Evolutionary conservation across 2,329 filamentous ascomycete species (phyloP).

Genomic region (Aureobasidium namibiae): DNA sequence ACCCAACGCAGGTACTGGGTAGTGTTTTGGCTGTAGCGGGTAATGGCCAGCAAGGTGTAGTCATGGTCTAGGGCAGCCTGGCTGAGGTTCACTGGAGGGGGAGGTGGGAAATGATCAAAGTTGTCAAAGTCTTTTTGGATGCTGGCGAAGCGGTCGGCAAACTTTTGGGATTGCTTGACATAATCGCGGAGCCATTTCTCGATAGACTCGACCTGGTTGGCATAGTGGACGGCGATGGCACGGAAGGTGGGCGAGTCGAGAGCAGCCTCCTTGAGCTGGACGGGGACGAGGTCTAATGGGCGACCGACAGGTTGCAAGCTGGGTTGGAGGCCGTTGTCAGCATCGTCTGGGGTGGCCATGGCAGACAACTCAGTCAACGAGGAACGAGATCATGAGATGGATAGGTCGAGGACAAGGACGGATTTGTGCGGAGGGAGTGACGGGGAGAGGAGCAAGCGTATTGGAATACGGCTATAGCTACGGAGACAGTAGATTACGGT

Average conservation of each 20-base stretch:
- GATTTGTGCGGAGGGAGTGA: background rate
- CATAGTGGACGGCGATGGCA: slow-evolving; percentile 75
- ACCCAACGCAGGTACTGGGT: slow-evolving; percentile 81
- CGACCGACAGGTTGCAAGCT: slow-evolving; percentile 31
- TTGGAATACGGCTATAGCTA: background rate
- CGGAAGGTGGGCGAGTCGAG: slow-evolving; percentile 96
- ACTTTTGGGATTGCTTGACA: slow-evolving; percentile 52
- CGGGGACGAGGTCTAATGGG: slow-evolving; percentile 49
- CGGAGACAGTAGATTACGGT: background rate
- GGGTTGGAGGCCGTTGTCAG: slow-evolving; percentile 16
- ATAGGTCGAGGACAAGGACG: background rate
- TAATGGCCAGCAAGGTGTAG: slow-evolving; percentile 82
- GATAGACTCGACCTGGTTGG: slow-evolving; percentile 82
- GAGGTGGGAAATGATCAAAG: slow-evolving; percentile 71
- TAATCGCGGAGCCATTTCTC: slow-evolving; percentile 85
- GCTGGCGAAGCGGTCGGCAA: slow-evolving; percentile 57
- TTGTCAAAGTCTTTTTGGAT: slow-evolving; percentile 58
- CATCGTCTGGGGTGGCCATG: slow-evolving; percentile 1
- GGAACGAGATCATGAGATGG: background rate
- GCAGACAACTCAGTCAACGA: background rate
- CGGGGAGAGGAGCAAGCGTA: background rate
- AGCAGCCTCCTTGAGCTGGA: slow-evolving; percentile 85
- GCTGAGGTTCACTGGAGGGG: slow-evolving; percentile 62
- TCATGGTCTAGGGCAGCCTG: slow-evolving; percentile 90
- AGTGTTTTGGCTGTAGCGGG: slow-evolving; percentile 74